Conservation (phyloP, 257 asterid species). For the Solanum rostratum region DNA sequence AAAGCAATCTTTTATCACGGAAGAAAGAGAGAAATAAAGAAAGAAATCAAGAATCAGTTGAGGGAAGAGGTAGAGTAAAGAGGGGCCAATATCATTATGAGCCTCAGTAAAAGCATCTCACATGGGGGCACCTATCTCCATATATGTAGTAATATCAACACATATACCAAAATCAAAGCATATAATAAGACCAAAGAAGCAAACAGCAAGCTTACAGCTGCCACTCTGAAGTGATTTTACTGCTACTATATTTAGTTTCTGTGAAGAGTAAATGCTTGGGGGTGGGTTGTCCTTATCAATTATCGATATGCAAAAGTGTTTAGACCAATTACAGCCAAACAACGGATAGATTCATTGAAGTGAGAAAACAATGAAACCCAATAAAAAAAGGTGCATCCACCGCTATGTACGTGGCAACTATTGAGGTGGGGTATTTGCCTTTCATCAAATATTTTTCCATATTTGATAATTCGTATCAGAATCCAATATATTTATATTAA, state of each 20-base stretch:
- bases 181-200: not conserved
- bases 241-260: not conserved
- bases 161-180: constrained; percentile 3
- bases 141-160: not conserved
- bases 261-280: not conserved
- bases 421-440: not conserved
- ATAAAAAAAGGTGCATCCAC: not conserved
- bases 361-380: not conserved
- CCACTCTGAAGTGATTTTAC: not conserved
- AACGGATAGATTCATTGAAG: not conserved
- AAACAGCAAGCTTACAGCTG: not conserved
- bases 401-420: constrained; percentile 5
- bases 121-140: constrained; percentile 29
- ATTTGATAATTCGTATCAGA: not conserved
- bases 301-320: not conserved
- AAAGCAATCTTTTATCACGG: not conserved
- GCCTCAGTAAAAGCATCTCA: constrained; percentile 62
- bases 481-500: not conserved
- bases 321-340: not conserved
- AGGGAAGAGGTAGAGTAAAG: constrained; percentile 17
- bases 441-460: not conserved
- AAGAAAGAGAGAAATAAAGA: not conserved
- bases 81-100: constrained; percentile 42
- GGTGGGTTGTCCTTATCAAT: not conserved
- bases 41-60: constrained; percentile 3